A percentile compares a stretch with the other conserved stretches of the same genome.
Conservation (phyloP, 208 protist species). For the Crithidia thermophila region DNA sequence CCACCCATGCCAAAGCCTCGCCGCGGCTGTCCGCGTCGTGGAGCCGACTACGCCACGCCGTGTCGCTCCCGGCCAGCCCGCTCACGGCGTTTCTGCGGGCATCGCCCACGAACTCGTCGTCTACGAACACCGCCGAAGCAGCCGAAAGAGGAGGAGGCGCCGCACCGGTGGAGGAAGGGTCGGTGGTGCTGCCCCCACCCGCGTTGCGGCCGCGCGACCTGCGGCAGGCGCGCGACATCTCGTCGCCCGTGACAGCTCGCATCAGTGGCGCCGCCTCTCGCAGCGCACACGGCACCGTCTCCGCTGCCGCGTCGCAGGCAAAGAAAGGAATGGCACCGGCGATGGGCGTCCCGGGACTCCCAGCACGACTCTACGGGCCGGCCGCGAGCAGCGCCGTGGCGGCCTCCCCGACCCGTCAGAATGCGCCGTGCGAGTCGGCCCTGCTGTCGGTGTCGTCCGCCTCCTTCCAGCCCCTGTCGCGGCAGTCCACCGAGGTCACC, state of each 20-base stretch:
- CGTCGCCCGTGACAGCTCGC: too few species aligned
- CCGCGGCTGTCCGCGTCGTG: constrained; percentile 6
- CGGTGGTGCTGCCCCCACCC: not conserved
- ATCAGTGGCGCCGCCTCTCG: too few species aligned
- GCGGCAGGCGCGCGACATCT: not conserved
- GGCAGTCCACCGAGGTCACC: constrained; percentile 1
- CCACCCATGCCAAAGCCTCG: not conserved
- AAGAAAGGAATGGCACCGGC: not conserved
- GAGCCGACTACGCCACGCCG: constrained; percentile 4
- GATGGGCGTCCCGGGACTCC: not conserved
- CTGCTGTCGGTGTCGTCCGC: constrained; percentile 8
- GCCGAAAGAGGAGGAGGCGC: not conserved
- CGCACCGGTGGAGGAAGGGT: not conserved
- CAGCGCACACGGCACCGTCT: not conserved
- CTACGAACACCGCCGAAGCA: not conserved
- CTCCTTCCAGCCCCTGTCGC: not conserved
- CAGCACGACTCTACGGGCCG: not conserved
- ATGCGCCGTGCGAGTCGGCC: not conserved
- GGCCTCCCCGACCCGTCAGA: not conserved
- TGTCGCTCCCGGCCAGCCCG: not conserved
- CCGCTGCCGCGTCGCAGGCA: not conserved
- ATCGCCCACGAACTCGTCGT: not conserved
- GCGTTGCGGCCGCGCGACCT: constrained; percentile 4
- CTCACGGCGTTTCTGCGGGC: not conserved
- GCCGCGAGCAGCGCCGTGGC: not conserved